Evolutionary conservation across 2,329 filamentous ascomycete genomes (phyloP), one percentile per base, ranked within the genome.

Genomic region (Microcyclospora tardicrescens): DNA sequence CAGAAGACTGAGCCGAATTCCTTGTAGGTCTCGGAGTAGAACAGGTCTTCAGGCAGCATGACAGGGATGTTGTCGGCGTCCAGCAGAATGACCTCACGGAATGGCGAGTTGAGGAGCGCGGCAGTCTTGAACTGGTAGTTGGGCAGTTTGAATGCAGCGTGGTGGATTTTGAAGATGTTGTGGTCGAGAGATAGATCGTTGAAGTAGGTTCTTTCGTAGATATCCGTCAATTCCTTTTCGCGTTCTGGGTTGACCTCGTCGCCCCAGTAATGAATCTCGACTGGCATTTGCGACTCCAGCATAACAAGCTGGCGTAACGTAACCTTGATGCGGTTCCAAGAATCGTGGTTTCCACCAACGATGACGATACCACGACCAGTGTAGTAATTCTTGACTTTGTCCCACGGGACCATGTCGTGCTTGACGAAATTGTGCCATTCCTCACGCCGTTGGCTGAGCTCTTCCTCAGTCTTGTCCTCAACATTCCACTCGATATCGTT

Each of bases 1-100:
- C 58, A 61, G 46, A 61, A 61, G 15, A 61, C 37, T 10, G 53
- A 55, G 37, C 56, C 57, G 40, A 49, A 57, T 36, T 56, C 48
- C 16, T 49, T 46, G 34, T 51, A 52, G 5, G 37, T 39, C 2
- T 43, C 28, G 2, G 57, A 57, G 27, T 56, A 47, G 37, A 45
- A 61, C 8, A 61, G 47, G 6, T 36, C 33, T 13, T 43, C 52
- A 2, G 57, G 57, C 28, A 52, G 51, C n/a, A 55, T 40, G 28
- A 54, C 41, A 12, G 58, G 57, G 34, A 61, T 48, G 38, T 61
- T 61, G 44, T 61, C 59, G 9, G 57, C 57, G 45, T 61, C 59
- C n/a, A 61, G 42, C 2, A 61, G 43, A 10, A 61, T 44, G 3
- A 50, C 48, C 43, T 61, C 58, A 19, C 55, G 54, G 43, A 60